Conservation (phyloP, 192 early-diverging fungal genomes). For the Gonapodya prolifera region DNA sequence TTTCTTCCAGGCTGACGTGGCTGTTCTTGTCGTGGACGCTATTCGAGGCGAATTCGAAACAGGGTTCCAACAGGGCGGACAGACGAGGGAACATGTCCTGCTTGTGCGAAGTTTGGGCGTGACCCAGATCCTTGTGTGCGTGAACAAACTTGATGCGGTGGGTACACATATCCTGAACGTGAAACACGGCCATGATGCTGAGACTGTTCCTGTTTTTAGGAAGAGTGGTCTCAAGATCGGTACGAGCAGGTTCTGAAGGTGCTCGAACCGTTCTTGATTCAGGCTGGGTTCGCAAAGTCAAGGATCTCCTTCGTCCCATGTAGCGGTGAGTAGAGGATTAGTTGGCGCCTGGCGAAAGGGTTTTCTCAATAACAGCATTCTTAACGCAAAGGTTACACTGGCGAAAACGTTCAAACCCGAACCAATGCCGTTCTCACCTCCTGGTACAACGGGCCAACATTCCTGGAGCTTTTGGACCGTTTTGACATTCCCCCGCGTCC, state of each 20-base stretch:
- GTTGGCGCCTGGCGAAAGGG: too few relatives aligned
- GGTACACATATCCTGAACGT: slow-evolving; percentile 6
- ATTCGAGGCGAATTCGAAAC: slow-evolving; percentile 85
- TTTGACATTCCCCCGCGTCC: slow-evolving; percentile 62
- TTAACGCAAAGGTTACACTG: too few relatives aligned
- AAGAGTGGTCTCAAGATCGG: slow-evolving; percentile 68
- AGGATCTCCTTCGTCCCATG: slow-evolving; percentile 76
- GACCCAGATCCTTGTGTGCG: slow-evolving; percentile 76
- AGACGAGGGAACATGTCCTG: slow-evolving; percentile 92
- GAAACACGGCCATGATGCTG: not conserved
- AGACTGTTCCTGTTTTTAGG: slow-evolving; percentile 21
- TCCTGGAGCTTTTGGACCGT: slow-evolving; percentile 62
- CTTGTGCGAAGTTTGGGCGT: slow-evolving; percentile 87
- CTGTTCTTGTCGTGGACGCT: slow-evolving; percentile 84
- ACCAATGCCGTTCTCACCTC: slow-evolving; percentile 26
- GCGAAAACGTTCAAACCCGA: slow-evolving; percentile 61
- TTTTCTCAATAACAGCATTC: too few relatives aligned
- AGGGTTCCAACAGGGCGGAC: slow-evolving; percentile 86
- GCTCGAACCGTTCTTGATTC: slow-evolving; percentile 54
- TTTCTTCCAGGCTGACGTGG: slow-evolving; percentile 70
- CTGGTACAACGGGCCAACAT: slow-evolving; percentile 74
- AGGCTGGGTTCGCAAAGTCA: slow-evolving; percentile 67
- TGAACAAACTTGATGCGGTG: slow-evolving; percentile 92
- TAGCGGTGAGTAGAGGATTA: slow-evolving; percentile 67
- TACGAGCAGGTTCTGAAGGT: slow-evolving; percentile 63